Evolutionary conservation across 306 rosid species (phyloP).

Genomic region (Gleditsia sinensis): DNA sequence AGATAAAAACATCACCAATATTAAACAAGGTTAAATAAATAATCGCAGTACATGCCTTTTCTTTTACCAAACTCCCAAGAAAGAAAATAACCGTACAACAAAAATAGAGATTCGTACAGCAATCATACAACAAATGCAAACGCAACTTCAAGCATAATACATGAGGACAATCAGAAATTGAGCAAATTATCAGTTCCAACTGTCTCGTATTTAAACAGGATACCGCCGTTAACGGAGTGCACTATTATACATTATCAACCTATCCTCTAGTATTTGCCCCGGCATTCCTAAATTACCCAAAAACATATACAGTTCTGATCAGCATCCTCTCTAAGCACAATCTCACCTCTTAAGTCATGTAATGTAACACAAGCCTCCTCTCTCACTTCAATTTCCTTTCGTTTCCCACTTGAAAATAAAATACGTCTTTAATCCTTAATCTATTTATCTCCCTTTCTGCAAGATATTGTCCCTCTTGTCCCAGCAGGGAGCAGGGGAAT

Average conservation of each 20-base stretch:
- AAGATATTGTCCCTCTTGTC: not conserved
- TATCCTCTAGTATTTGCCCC: slow-evolving; percentile 6
- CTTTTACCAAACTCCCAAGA: slow-evolving; percentile 10
- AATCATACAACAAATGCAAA: slow-evolving; percentile 8
- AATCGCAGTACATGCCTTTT: not conserved
- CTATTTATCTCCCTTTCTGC: not conserved
- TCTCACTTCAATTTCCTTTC: slow-evolving; percentile 5
- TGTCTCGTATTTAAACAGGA: not conserved
- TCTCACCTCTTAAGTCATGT: not conserved
- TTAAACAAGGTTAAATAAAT: slow-evolving; percentile 14
- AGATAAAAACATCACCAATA: slow-evolving; percentile 19
- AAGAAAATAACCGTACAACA: not conserved
- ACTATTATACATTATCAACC: slow-evolving; percentile 1
- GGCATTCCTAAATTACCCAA: not conserved
- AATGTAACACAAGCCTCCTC: not conserved
- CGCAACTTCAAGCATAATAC: not conserved
- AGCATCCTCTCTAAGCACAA: slow-evolving; percentile 1
- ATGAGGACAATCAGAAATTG: slow-evolving; percentile 4
- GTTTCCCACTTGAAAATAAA: not conserved
- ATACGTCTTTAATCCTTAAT: not conserved
- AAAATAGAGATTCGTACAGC: not conserved
- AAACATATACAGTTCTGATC: not conserved
- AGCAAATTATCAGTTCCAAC: slow-evolving; percentile 8
- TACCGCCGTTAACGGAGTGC: not conserved
- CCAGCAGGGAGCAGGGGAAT: not conserved